Conservation (phyloP, 768 basidiomycete species). For the Russula vinacea region DNA sequence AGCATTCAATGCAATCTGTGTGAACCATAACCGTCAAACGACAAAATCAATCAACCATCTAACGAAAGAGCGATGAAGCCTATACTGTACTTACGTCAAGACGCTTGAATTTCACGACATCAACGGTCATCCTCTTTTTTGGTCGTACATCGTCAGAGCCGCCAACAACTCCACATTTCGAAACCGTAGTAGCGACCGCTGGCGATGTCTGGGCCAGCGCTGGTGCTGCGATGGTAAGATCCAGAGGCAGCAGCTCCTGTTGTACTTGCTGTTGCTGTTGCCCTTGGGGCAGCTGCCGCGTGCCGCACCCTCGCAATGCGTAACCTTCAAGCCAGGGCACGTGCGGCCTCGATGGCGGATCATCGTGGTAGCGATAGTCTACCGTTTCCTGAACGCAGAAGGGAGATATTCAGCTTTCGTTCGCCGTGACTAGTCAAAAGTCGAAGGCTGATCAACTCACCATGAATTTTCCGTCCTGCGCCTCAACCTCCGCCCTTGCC, state of each 20-base stretch:
- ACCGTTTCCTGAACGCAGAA: slow-evolving; percentile 14
- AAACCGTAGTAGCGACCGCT: neutral
- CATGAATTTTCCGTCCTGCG: slow-evolving; percentile 7
- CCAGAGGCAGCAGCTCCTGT: neutral
- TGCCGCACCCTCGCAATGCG: neutral
- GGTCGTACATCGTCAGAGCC: neutral
- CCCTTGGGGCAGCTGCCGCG: neutral
- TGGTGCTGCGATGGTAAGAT: neutral
- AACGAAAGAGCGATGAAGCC: neutral
- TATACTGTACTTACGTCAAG: neutral
- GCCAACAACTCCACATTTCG: neutral
- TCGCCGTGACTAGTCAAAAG: neutral
- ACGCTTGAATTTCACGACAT: slow-evolving; percentile 12
- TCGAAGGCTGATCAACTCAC: neutral
- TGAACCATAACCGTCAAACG: neutral
- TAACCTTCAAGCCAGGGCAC: slow-evolving; percentile 15
- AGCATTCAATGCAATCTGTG: slow-evolving; percentile 8
- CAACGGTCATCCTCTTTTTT: neutral
- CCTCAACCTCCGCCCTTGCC: neutral
- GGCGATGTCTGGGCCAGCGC: neutral
- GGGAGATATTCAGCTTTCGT: neutral
- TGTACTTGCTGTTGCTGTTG: neutral
- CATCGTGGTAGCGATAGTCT: slow-evolving; percentile 18
- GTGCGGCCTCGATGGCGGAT: slow-evolving; percentile 2
- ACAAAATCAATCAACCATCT: neutral